Evolutionary conservation across 225 moss, liverwort and hornwort genomes (phyloP).

Genomic region (Marchantia polymorpha): DNA sequence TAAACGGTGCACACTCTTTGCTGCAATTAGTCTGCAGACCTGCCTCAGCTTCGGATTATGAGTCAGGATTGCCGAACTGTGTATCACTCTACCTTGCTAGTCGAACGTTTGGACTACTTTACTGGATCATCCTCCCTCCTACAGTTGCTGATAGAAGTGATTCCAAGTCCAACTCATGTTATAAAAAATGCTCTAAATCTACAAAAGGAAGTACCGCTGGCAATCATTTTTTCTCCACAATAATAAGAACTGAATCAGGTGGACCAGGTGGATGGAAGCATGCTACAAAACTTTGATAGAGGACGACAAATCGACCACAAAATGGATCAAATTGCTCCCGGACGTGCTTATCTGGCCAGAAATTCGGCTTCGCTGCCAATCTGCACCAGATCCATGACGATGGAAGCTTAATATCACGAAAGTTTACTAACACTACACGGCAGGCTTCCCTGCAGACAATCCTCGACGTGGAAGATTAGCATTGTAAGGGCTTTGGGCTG

Average conservation of each 20-base stretch:
- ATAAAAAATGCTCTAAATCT: conserved; percentile 21
- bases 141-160: neutral
- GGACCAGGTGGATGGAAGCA: conserved; percentile 17
- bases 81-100: conserved; percentile 1
- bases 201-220: conserved; percentile 11
- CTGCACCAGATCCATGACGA: conserved; percentile 6
- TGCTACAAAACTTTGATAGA: conserved; percentile 25
- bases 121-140: conserved; percentile 16
- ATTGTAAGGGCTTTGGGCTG: conserved; percentile 34
- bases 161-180: conserved; percentile 11
- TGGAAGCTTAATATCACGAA: conserved; percentile 9
- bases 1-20: neutral
- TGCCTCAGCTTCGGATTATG: conserved; percentile 10
- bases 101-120: conserved; percentile 12
- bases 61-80: neutral
- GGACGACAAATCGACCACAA: conserved; percentile 13
- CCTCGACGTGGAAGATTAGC: conserved; percentile 36
- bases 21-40: neutral
- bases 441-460: conserved; percentile 40
- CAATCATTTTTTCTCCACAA: conserved; percentile 12
- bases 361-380: neutral
- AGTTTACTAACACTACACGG: neutral
- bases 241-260: neutral
- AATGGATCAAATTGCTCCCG: conserved; percentile 6
- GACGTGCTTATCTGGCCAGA: neutral